Evolutionary conservation across 2,329 filamentous ascomycete species (phyloP).

Genomic region (Diplodia sapinea): DNA sequence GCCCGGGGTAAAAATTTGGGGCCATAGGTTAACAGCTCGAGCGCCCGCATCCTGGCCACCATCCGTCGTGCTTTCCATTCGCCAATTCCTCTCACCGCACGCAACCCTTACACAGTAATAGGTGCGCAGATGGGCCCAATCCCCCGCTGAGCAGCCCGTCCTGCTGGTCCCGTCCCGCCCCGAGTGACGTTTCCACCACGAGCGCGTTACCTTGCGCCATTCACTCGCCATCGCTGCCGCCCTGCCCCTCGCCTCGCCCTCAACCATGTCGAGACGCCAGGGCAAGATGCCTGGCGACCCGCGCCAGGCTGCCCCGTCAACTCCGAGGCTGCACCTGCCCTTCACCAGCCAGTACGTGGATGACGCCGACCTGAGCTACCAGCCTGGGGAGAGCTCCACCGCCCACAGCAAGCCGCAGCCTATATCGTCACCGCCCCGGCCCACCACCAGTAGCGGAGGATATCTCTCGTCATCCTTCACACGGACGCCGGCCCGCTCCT

Average conservation of each 20-base stretch:
- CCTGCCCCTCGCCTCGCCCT: constrained; percentile 1
- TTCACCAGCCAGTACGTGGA: constrained; percentile 31
- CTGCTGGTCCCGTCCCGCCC: constrained; percentile 13
- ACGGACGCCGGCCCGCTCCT: constrained; percentile 71
- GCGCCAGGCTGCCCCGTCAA: neutral
- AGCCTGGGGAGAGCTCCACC: constrained; percentile 17
- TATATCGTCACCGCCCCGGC: constrained; percentile 24
- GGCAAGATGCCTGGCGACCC: constrained; percentile 19
- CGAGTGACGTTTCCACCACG: constrained; percentile 9
- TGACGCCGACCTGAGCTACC: constrained; percentile 26
- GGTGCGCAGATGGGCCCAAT: constrained; percentile 15
- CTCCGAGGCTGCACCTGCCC: constrained; percentile 28
- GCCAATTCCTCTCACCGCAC: constrained; percentile 21
- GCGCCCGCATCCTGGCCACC: constrained; percentile 20
- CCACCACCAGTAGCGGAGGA: constrained; percentile 24
- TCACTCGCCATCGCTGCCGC: constrained; percentile 19
- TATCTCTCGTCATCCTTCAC: constrained; percentile 34
- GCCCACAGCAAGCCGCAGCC: constrained; percentile 21
- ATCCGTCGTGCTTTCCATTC: neutral
- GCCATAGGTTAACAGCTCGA: neutral
- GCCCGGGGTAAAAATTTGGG: no score
- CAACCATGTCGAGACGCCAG: constrained; percentile 23
- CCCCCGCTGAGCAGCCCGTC: constrained; percentile 25
- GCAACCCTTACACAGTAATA: constrained; percentile 10
- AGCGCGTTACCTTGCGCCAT: constrained; percentile 26